These are phyloP conservation scores for Hypoxylon sp. DNA, from an alignment of 2,329 filamentous ascomycete species.

Conservation along the genomic window DNA sequence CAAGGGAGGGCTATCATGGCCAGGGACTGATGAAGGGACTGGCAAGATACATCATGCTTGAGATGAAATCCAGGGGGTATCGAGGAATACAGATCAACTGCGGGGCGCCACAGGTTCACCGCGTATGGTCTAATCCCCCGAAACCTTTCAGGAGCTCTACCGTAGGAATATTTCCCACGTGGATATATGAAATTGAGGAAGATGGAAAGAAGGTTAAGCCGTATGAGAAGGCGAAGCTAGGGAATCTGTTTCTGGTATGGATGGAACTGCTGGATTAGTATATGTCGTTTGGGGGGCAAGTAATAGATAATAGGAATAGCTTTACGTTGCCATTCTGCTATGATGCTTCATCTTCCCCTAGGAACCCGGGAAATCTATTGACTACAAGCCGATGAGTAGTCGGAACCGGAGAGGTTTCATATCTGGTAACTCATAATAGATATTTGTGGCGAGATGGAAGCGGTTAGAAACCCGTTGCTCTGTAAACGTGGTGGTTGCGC, in stretches of 20 bases:
- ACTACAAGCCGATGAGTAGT: neutral
- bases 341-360: neutral
- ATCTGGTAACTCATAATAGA: neutral
- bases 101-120: conserved; percentile 36
- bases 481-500: neutral
- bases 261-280: conserved; percentile 36
- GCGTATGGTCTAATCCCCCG: conserved; percentile 41
- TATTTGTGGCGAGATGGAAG: neutral
- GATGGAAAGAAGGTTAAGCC: conserved; percentile 37
- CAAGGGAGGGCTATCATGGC: conserved; percentile 40
- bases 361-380: neutral
- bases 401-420: too few species aligned
- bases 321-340: neutral
- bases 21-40: conserved; percentile 47
- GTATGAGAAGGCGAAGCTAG: conserved; percentile 36
- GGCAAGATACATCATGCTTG: conserved; percentile 47
- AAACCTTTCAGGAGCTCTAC: conserved; percentile 41
- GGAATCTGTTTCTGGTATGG: conserved; percentile 39
- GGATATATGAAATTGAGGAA: conserved; percentile 38
- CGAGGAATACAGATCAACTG: conserved; percentile 43
- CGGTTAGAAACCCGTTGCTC: neutral
- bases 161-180: conserved; percentile 34
- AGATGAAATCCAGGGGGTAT: conserved; percentile 46
- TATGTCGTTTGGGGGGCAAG: neutral
- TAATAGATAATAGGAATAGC: too few species aligned